A percentile compares a stretch with the other conserved stretches of the same genome.
phyloP scores from a whole-genome alignment of 495 filamentous ascomycete species.

The Sordaria brevicollis region DNA sequence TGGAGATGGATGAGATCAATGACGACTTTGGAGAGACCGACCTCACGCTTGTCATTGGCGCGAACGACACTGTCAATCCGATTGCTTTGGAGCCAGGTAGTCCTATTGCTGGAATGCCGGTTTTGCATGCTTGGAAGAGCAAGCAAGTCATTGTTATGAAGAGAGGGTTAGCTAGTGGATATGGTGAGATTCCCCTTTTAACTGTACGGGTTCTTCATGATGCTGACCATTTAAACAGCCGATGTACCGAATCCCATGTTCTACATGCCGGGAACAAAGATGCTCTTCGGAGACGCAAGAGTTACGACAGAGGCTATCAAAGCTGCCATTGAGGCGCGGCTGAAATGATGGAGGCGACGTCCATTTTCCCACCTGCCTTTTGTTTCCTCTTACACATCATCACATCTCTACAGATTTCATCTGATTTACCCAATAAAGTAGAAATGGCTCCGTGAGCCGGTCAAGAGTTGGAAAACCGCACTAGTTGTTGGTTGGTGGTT shows the following conservation, averaged over 20 bases:
- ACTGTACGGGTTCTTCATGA: background rate
- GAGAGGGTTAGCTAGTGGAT: conserved; percentile 69
- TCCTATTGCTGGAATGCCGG: conserved; percentile 76
- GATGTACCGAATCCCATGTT: conserved; percentile 86
- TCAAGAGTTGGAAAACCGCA: background rate
- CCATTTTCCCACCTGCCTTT: background rate
- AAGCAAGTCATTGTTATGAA: conserved; percentile 87
- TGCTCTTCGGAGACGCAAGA: conserved; percentile 80
- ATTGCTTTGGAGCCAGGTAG: conserved; percentile 71
- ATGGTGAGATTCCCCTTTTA: conserved; percentile 42
- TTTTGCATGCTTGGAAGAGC: conserved; percentile 80
- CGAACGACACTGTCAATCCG: conserved; percentile 79
- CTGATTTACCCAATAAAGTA: background rate
- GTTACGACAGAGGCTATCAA: conserved; percentile 61
- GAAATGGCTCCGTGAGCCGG: background rate
- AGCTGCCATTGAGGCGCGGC: conserved; percentile 35
- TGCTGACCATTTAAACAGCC: conserved; percentile 31
- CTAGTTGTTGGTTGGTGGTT: background rate
- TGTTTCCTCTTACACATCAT: background rate
- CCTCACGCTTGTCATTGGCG: conserved; percentile 75
- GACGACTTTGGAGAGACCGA: conserved; percentile 75
- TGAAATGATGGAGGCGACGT: conserved; percentile 17
- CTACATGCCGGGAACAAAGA: conserved; percentile 71
- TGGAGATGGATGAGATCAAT: conserved; percentile 89
- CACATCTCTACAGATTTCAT: background rate